Conservation (phyloP, 495 filamentous ascomycete species). For the Neurospora cerealis region DNA sequence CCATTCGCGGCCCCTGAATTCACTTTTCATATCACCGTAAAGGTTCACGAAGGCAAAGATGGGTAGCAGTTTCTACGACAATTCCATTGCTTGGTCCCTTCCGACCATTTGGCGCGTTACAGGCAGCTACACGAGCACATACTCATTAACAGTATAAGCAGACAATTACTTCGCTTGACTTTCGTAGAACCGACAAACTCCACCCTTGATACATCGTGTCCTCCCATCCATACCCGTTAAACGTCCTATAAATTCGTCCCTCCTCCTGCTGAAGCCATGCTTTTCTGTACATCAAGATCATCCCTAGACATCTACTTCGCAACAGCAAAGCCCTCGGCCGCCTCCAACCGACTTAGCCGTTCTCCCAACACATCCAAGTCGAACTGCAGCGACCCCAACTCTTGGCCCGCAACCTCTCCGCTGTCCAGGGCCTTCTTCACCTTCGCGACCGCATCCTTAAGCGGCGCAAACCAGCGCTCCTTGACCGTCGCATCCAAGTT, state of each 20-base stretch:
- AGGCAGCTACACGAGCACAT: background rate
- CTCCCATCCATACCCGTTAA: background rate
- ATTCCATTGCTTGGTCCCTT: background rate
- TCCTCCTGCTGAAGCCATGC: background rate
- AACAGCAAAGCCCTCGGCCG: constrained; percentile 8
- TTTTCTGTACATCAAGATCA: background rate
- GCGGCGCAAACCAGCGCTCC: constrained; percentile 42
- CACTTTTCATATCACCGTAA: background rate
- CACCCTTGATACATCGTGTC: background rate
- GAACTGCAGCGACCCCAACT: constrained; percentile 14
- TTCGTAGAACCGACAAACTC: background rate
- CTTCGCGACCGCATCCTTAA: constrained; percentile 31
- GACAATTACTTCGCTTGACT: background rate
- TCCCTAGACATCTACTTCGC: background rate
- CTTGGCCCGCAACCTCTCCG: constrained; percentile 11
- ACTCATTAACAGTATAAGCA: background rate
- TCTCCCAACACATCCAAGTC: constrained; percentile 30
- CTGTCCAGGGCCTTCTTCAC: constrained; percentile 28
- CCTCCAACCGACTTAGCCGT: constrained; percentile 19
- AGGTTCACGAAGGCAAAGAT: background rate
- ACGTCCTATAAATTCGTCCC: background rate
- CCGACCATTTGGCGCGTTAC: background rate
- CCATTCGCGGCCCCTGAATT: background rate
- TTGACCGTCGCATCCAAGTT: constrained; percentile 38
- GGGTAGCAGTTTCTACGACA: background rate